Evolutionary conservation across 1,139 yeast species (phyloP).

Genomic region (Candida labiduridarum): DNA sequence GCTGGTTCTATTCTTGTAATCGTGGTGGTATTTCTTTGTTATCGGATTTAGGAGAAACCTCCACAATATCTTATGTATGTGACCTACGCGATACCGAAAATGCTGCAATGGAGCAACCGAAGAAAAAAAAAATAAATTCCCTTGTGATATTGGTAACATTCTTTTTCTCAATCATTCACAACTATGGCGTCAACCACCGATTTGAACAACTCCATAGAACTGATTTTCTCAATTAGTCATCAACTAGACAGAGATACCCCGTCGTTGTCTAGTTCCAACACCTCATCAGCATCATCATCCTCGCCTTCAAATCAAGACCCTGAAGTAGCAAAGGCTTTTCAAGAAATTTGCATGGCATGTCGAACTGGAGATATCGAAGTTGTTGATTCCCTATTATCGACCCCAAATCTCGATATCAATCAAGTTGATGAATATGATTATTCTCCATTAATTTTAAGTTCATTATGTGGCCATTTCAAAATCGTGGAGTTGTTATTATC

Average conservation of each 20-base stretch:
- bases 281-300: not conserved
- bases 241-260: slow-evolving; percentile 3
- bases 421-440: slow-evolving; percentile 73
- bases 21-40: no score
- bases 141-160: no score
- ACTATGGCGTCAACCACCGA: not conserved
- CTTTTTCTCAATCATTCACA: not conserved
- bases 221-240: slow-evolving; percentile 7
- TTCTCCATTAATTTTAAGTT: slow-evolving; percentile 71
- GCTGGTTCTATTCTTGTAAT: no score
- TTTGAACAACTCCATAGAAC: slow-evolving; percentile 4
- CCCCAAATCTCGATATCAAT: slow-evolving; percentile 60
- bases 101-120: no score
- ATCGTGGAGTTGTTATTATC: slow-evolving; percentile 59
- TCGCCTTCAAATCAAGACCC: slow-evolving; percentile 10
- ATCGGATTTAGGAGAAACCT: no score
- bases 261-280: not conserved
- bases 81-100: no score
- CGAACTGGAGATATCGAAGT: slow-evolving; percentile 66
- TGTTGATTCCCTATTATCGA: slow-evolving; percentile 56
- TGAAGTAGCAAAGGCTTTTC: slow-evolving; percentile 25
- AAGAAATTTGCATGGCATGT: slow-evolving; percentile 64
- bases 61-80: no score
- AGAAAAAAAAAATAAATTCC: no score
- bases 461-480: slow-evolving; percentile 71